These are phyloP conservation scores for Lenzites betulinus DNA, from an alignment of 768 basidiomycete species.

Conservation along the genomic window DNA sequence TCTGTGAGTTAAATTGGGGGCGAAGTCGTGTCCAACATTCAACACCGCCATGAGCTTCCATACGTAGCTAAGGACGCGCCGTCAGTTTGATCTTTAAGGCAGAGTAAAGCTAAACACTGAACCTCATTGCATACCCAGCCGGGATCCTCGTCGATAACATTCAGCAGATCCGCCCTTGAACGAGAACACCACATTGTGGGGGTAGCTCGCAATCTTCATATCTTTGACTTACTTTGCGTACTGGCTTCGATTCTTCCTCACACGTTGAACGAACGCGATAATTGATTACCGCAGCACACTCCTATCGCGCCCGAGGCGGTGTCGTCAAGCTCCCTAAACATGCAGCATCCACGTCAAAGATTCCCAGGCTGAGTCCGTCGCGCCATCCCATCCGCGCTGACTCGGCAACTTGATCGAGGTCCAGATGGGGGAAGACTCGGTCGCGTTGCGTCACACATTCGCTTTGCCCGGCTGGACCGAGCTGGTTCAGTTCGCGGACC, in stretches of 20 bases:
- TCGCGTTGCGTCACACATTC: conserved; percentile 28
- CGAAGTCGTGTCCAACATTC: neutral
- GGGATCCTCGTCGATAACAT: too few species aligned
- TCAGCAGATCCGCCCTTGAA: neutral
- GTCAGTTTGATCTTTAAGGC: neutral
- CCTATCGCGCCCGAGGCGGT: neutral
- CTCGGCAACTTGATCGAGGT: conserved; percentile 40
- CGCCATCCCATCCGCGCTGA: conserved; percentile 31
- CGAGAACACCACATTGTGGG: too few species aligned
- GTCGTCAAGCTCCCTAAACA: conserved; percentile 10
- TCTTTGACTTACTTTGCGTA: too few species aligned
- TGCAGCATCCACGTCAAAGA: conserved; percentile 30
- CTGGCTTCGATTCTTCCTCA: neutral
- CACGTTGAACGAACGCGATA: neutral
- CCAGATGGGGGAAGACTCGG: conserved; percentile 40
- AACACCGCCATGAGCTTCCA: neutral
- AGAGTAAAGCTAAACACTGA: neutral
- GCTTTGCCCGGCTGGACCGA: neutral
- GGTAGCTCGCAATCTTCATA: too few species aligned
- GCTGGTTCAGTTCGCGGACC: conserved; percentile 22
- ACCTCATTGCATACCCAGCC: too few species aligned
- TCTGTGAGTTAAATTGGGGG: too few species aligned
- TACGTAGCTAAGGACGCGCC: neutral
- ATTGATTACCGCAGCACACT: neutral
- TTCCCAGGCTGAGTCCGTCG: conserved; percentile 36